phyloP scores from a whole-genome alignment of 495 filamentous ascomycete species.

The Penicillium goetzii region DNA sequence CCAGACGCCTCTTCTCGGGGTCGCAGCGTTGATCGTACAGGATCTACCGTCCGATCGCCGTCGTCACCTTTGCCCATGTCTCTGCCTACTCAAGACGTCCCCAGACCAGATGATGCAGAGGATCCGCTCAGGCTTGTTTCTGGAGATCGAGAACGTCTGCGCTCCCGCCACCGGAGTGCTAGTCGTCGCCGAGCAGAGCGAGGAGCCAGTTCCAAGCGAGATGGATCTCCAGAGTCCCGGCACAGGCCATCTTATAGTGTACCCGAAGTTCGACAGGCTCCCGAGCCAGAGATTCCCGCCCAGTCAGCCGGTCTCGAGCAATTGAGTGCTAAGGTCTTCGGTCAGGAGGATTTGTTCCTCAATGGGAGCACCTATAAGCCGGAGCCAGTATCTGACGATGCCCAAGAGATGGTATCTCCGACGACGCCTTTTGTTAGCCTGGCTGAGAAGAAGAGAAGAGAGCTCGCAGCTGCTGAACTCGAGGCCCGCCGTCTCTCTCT shows the following conservation, averaged over 20 bases:
- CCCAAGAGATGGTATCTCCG: conserved; percentile 28
- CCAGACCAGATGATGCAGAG: conserved; percentile 45
- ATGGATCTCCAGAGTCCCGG: conserved; percentile 52
- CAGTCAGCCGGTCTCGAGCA: conserved; percentile 23
- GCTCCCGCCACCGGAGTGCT: conserved; percentile 60
- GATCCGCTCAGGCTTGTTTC: conserved; percentile 65
- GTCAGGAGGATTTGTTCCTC: conserved; percentile 24
- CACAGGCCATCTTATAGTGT: conserved; percentile 29
- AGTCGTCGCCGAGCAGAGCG: conserved; percentile 51
- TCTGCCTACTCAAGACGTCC: conserved; percentile 37
- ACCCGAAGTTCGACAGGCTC: conserved; percentile 53
- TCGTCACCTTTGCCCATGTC: conserved; percentile 79
- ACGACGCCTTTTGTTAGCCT: conserved; percentile 36
- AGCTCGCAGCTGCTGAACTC: conserved; percentile 80
- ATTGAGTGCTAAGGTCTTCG: conserved; percentile 29
- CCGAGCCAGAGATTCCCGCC: conserved; percentile 28
- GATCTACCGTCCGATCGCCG: conserved; percentile 69
- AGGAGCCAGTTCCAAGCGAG: conserved; percentile 49
- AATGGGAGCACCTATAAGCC: conserved; percentile 27
- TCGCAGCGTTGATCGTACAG: conserved; percentile 59
- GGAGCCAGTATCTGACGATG: conserved; percentile 25
- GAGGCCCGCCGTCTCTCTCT: conserved; percentile 85
- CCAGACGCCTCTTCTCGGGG: conserved; percentile 47
- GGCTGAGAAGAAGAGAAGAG: conserved; percentile 60
- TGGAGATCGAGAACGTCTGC: conserved; percentile 63